A percentile compares a stretch with the other conserved stretches of the same genome.
Evolutionary conservation across 768 basidiomycete species (phyloP).

Genomic region (Solioccasus polychromus): DNA sequence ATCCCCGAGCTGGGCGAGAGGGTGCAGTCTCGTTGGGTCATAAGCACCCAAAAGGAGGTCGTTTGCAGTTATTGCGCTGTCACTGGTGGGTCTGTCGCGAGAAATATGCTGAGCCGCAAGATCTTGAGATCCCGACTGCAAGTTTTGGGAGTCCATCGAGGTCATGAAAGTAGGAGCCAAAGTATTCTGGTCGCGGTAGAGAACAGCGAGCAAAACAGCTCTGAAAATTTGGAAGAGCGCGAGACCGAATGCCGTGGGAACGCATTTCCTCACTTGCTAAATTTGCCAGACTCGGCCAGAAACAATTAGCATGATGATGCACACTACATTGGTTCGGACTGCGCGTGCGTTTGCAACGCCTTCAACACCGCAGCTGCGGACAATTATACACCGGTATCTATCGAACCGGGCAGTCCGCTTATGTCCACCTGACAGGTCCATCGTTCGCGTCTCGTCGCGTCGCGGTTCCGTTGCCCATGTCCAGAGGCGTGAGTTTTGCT

Average conservation of each 20-base stretch:
- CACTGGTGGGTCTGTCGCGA: constrained; percentile 39
- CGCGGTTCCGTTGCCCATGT: constrained; percentile 2
- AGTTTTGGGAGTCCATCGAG: constrained; percentile 21
- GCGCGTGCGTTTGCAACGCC: constrained; percentile 24
- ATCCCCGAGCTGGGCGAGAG: constrained; percentile 87
- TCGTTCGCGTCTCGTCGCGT: constrained; percentile 9
- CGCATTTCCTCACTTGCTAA: constrained; percentile 4
- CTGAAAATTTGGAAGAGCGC: constrained; percentile 32
- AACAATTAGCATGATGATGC: constrained; percentile 31
- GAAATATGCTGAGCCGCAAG: constrained; percentile 47
- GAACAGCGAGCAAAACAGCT: constrained; percentile 15
- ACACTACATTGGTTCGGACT: constrained; percentile 15
- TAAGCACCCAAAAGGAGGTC: constrained; percentile 86
- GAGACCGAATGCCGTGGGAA: constrained; percentile 21
- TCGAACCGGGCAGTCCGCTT: constrained; percentile 22
- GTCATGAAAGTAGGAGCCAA: constrained; percentile 25
- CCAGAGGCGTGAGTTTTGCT: constrained; percentile 29
- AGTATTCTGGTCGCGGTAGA: constrained; percentile 16
- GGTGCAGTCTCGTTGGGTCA: constrained; percentile 91
- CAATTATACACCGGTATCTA: constrained; percentile 17
- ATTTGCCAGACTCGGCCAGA: constrained; percentile 17
- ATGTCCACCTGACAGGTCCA: constrained; percentile 18
- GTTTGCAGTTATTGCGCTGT: constrained; percentile 71
- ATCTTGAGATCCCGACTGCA: constrained; percentile 41
- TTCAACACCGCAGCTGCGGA: constrained; percentile 24